Evolutionary conservation across 441 rosid genomes (phyloP), one percentile per base, ranked within the genome.

Genomic region (Theobroma grandiflorum): DNA sequence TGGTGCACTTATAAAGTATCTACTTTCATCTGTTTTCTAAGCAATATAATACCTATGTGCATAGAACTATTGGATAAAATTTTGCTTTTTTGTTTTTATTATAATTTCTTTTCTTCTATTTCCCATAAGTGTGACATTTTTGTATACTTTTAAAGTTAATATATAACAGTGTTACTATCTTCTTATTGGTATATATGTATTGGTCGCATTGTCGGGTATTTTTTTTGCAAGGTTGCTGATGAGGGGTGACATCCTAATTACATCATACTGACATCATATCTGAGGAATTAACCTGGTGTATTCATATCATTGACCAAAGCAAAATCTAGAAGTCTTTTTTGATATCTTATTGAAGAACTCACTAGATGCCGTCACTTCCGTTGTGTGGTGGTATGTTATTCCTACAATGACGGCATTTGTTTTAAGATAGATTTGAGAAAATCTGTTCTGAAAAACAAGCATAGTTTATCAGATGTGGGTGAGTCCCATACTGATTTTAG

Each of bases 1-100:
- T 47, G 73, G 69, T 82, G 80, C 82, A 82, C 77, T 78, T 68
- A 78, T 16, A 50, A 15, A 82, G 67, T 62, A 65, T 67, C 61
- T 40, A 49, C 22, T 70, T 37, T 18, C 35, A 49, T n/a, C 16
- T 47, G 59, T 84, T 81, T 63, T 81, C 78, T 74, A 67, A 80
- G 61, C 57, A 22, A 57, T 40, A 43, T 59, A 49, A 68, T 76
- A 69, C 31, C 40, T 49, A 8, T 75, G 64, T 38, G 76, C 35
- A 37, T 72, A 38, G 18, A 72, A 55, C 76, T 38, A 53, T 72
- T 37, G 11, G 18, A 53, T 72, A 47, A 4, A 62, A 38, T 38
- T 22, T 45, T 52, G 22, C 18, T 6, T 49, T 47, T 49, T 50
- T 15, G 61, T 15, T 10, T 3, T 10, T 43, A 8, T 42, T 49